Base-by-base conservation (phyloP, 1,284 basidiomycete genomes). In the Irpex rosettiformis region DNA sequence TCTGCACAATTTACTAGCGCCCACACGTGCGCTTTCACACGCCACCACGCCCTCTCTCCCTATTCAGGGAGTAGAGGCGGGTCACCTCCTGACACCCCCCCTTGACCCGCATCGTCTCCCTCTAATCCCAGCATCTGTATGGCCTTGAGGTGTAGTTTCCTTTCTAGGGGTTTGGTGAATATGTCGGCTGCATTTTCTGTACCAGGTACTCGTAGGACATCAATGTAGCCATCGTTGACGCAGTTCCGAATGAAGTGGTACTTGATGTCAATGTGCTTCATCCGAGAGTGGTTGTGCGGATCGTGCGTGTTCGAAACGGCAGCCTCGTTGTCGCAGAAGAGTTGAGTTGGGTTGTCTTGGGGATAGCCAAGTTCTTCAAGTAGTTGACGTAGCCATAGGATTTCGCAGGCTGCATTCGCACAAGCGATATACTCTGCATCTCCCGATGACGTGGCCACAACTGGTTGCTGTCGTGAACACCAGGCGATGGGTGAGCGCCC, bases 371-470 rank as follows among this genome's bases (percentile, higher is more conserved):
- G 52, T 40, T 74, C 68, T 4, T 59, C 49, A 33, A 76, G 61
- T 11, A 76, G 61, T 37, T 71, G 66, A 6, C 65, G 54, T 2
- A 80, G 63, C 76, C 75, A 81, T 1, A 73, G 30, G 2, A 70
- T 62, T 57, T 81, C 76, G 21, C 43, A 45, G n/a, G 28, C 67
- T 0, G 72, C 68, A 21, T 73, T 62, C 2, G 69, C 62, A 10
- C 71, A 63, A 2, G 75, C 74, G 52, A 78, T 65, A 59, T 75
- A 79, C 61, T 81, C 77, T 1, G 77, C 73, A 58, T 79, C 77
- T 0, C 72, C 73, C 0, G 75, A 75, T 1, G 79, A 81, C 1
- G 70, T 61, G 0, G 78, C 66, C 18, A 77, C 70, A 7, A 70
- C 64, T 0, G 60, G 3, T 62, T 82, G 79, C 10, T 73, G 66